phyloP scores from a whole-genome alignment of 2,329 filamentous ascomycete species.

The Venturiaceae sp. region DNA sequence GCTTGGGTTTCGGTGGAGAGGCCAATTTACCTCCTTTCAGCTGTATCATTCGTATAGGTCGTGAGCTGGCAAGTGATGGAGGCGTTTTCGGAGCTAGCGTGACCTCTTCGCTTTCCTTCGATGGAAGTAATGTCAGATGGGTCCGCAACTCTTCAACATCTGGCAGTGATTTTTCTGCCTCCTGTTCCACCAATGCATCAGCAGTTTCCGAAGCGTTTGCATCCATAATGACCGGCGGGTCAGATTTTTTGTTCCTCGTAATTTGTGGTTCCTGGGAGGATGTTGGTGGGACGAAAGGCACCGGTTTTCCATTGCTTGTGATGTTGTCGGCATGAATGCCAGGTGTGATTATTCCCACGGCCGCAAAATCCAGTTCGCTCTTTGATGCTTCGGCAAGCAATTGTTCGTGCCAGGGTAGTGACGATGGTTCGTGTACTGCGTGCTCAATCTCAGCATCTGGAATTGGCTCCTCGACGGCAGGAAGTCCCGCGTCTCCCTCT shows the following conservation, averaged over 20 bases:
- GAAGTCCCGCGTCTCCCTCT: background rate
- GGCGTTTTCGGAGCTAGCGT: constrained; percentile 27
- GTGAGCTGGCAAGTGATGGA: constrained; percentile 5
- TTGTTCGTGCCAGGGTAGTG: constrained; percentile 20
- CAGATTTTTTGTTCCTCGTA: constrained; percentile 19
- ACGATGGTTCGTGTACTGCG: background rate
- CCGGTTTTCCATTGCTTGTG: background rate
- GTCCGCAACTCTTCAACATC: background rate
- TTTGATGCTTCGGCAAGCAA: constrained; percentile 17
- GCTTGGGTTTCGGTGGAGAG: constrained; percentile 7
- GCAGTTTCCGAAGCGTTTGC: background rate
- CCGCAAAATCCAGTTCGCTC: background rate
- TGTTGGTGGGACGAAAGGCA: constrained; percentile 12
- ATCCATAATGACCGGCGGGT: background rate
- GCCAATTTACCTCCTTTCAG: constrained; percentile 2
- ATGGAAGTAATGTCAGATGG: background rate
- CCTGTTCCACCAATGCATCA: background rate
- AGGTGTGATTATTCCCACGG: background rate
- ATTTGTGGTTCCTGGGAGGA: constrained; percentile 26
- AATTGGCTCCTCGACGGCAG: background rate
- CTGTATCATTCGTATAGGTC: background rate
- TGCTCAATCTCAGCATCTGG: background rate
- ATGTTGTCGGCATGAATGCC: background rate
- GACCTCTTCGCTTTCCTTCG: constrained; percentile 32
- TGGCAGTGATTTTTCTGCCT: background rate